Base-by-base conservation (phyloP, 2,329 filamentous ascomycete genomes). In the Aquanectria penicillioides region DNA sequence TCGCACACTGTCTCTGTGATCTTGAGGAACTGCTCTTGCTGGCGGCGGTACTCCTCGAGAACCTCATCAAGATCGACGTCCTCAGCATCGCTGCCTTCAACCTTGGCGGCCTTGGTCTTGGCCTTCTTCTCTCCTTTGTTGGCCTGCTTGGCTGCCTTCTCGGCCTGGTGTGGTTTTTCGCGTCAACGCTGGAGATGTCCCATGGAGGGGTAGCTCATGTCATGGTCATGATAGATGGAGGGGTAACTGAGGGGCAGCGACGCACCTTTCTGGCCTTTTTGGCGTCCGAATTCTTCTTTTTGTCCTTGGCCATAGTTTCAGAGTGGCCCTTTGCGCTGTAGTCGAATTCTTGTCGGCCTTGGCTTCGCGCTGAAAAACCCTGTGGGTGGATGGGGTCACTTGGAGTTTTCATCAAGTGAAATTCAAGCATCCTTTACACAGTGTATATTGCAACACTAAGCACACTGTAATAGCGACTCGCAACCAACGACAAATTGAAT, bases 11-110 rank as follows among this genome's bases (percentile, higher is more conserved):
- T 84, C 79, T 99, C 95, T 5, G 94, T 97, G 69, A 99, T 87
- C 77, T 97, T 97, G 69, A 95, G 86, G 73, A 97, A 97, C 71
- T 92, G 91, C 71, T 97, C 94, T 80, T 99, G 95, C 77, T 93
- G 90, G 73, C 91, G 92, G 67, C 91, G 91, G 77, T 97, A 98
- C 75, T 97, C 92, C 40, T 94, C 94, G 23, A 99, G 87, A 38
- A 99, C 94, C 40, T 90, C 89, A 73, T 99, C 95, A 31, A 99
- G 85, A 76, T 98, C 95, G 12, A 95, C 89, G 69, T 97, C 94
- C 74, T 98, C 94, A 43, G 85, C 92, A 74, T 97, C 94, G 72
- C 92, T 94, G 74, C 94, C 94, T 23, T 90, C 90, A 55, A 83
- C 75, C 74, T 92, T 89, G 66, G 91, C 86, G 12, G 82, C 81